A percentile compares a stretch with the other conserved stretches of the same genome.
These are phyloP conservation scores for Nitzschia palea DNA, from an alignment of 108 stramenopile species.

Conservation along the genomic window DNA sequence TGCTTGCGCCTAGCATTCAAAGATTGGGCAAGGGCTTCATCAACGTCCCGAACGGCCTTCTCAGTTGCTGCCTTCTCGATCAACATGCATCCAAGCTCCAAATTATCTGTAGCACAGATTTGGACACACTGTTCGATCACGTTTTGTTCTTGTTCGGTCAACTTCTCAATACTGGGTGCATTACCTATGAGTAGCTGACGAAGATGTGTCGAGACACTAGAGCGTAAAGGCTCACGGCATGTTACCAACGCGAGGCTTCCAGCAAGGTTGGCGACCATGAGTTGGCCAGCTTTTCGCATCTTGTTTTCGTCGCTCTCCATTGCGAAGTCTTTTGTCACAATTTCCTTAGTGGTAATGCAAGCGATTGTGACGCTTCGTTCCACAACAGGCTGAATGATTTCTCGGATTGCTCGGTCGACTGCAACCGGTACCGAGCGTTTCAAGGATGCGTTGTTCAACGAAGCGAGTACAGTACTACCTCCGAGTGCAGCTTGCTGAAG, in stretches of 20 bases:
- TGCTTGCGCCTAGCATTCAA: conserved; percentile 74
- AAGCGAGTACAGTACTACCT: conserved; percentile 54
- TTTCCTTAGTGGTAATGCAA: conserved; percentile 96
- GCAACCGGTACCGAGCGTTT: conserved; percentile 92
- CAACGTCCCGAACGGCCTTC: conserved; percentile 96
- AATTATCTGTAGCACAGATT: conserved; percentile 93
- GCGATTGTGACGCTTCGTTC: conserved; percentile 98
- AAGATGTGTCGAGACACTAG: conserved; percentile 94
- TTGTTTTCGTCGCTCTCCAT: conserved; percentile 96
- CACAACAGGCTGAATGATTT: conserved; percentile 97
- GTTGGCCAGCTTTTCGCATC: conserved; percentile 95
- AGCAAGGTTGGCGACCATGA: conserved; percentile 98
- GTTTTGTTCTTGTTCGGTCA: conserved; percentile 70
- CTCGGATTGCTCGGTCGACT: conserved; percentile 97
- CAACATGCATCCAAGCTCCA: conserved; percentile 96
- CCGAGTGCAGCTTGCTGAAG: conserved; percentile 66
- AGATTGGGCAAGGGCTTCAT: conserved; percentile 79
- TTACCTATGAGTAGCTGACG: conserved; percentile 75
- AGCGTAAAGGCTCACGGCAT: conserved; percentile 94
- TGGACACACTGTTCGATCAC: conserved; percentile 92
- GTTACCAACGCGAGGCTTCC: conserved; percentile 97
- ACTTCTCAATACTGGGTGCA: conserved; percentile 36
- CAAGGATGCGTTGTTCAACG: conserved; percentile 62
- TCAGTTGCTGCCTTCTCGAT: conserved; percentile 99
- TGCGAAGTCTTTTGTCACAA: conserved; percentile 99